Conservation (phyloP, 75 land plant genomes). For the Pinus tabuliformis region DNA sequence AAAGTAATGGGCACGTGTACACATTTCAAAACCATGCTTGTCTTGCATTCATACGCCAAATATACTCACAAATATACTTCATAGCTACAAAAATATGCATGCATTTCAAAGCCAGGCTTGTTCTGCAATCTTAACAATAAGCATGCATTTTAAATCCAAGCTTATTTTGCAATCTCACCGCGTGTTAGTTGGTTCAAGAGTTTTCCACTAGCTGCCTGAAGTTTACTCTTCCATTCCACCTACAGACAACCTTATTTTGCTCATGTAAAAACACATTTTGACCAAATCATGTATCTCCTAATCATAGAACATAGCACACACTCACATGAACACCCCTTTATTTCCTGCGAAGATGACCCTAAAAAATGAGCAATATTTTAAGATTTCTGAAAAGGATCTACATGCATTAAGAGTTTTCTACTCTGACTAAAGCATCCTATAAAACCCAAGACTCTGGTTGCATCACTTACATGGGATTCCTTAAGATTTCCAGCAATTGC, state of each 20-base stretch:
- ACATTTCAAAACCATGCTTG: background rate
- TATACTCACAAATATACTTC: no score
- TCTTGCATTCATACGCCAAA: no score
- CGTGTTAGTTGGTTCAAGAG: conserved; percentile 42
- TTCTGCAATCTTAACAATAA: background rate
- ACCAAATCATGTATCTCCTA: background rate
- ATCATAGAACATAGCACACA: background rate
- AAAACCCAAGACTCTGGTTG: background rate
- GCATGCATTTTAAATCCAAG: background rate
- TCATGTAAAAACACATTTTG: background rate
- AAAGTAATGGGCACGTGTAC: background rate
- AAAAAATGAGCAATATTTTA: background rate
- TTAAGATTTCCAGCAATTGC: conserved; percentile 38
- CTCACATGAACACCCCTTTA: background rate
- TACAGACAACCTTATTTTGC: conserved; percentile 13
- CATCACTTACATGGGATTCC: conserved; percentile 36
- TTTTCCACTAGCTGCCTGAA: conserved; percentile 62
- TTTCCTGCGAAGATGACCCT: background rate
- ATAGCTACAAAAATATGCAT: no score
- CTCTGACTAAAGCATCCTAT: background rate
- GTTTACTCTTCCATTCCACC: conserved; percentile 62
- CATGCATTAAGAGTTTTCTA: background rate
- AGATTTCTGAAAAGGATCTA: background rate
- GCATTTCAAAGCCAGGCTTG: background rate
- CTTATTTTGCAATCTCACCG: conserved; percentile 21